Conservation (phyloP, 2,329 filamentous ascomycete species). For the Orbilia ellipsospora region DNA sequence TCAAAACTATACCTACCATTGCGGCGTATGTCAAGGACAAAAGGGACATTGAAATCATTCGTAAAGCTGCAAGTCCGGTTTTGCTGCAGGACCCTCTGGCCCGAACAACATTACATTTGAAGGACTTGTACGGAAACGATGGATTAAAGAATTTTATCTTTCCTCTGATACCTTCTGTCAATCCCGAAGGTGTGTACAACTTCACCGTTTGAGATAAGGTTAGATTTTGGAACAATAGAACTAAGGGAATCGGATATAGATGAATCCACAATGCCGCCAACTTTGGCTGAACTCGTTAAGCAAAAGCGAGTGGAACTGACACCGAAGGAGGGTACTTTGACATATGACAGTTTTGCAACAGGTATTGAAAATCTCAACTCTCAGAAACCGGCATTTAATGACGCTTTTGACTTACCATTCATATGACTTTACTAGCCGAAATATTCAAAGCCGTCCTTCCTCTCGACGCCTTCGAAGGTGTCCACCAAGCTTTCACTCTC, state of each 20-base stretch:
- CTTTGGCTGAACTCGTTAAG: conserved; percentile 40
- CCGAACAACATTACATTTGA: conserved; percentile 14
- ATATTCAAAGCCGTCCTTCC: conserved; percentile 75
- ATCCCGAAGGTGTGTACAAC: conserved; percentile 65
- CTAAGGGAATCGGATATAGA: conserved; percentile 16
- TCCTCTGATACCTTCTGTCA: conserved; percentile 62
- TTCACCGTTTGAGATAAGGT: not conserved
- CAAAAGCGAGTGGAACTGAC: conserved; percentile 31
- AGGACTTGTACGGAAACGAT: conserved; percentile 28
- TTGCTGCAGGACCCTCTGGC: conserved; percentile 59
- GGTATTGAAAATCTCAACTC: conserved; percentile 12
- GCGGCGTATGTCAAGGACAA: conserved; percentile 81
- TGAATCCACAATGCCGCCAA: conserved; percentile 17
- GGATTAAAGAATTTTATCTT: conserved; percentile 26
- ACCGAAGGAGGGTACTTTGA: conserved; percentile 20
- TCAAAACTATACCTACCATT: conserved; percentile 77
- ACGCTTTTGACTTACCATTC: conserved; percentile 3
- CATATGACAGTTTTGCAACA: conserved; percentile 56
- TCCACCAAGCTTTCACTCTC: conserved; percentile 78
- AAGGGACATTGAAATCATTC: conserved; percentile 77
- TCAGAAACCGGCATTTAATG: not conserved
- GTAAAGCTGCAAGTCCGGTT: conserved; percentile 66
- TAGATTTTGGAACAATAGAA: conserved; percentile 38
- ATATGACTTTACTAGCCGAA: conserved; percentile 70
- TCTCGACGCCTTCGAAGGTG: conserved; percentile 80